A percentile compares a stretch with the other conserved stretches of the same genome.
Evolutionary conservation across 441 rosid species (phyloP).

Genomic region (Erysimum pusillum): DNA sequence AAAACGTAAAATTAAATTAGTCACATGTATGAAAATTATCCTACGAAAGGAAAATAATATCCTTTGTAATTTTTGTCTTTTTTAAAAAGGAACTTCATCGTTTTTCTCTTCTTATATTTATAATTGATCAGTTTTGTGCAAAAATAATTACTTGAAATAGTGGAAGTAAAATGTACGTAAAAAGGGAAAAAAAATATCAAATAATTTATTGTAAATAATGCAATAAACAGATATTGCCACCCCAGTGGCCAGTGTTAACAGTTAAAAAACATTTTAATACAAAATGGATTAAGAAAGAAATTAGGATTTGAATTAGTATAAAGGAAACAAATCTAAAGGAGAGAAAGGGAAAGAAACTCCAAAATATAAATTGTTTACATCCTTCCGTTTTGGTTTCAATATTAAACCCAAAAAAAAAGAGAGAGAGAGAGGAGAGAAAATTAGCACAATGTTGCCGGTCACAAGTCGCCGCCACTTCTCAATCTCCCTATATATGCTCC

Average conservation of each 20-base stretch:
- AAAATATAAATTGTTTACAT: slow-evolving; percentile 26
- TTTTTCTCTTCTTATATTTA: too few species aligned
- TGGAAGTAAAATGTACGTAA: not conserved
- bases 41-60: too few species aligned
- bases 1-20: too few species aligned
- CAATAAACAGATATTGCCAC: not conserved
- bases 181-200: not conserved
- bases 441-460: slow-evolving; percentile 57
- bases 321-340: slow-evolving; percentile 12
- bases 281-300: not conserved
- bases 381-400: slow-evolving; percentile 14
- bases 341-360: not conserved
- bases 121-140: not conserved
- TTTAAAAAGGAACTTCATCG: too few species aligned
- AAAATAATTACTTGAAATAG: not conserved
- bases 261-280: not conserved
- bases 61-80: too few species aligned
- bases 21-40: too few species aligned
- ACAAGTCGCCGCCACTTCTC: slow-evolving; percentile 49
- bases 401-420: not conserved
- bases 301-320: not conserved
- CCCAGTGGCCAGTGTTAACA: not conserved
- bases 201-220: not conserved
- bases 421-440: slow-evolving; percentile 20
- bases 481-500: slow-evolving; percentile 51